These are phyloP conservation scores for Symbiodinium pilosum DNA, from an alignment of 73 alveolate genomes.

Conservation along the genomic window DNA sequence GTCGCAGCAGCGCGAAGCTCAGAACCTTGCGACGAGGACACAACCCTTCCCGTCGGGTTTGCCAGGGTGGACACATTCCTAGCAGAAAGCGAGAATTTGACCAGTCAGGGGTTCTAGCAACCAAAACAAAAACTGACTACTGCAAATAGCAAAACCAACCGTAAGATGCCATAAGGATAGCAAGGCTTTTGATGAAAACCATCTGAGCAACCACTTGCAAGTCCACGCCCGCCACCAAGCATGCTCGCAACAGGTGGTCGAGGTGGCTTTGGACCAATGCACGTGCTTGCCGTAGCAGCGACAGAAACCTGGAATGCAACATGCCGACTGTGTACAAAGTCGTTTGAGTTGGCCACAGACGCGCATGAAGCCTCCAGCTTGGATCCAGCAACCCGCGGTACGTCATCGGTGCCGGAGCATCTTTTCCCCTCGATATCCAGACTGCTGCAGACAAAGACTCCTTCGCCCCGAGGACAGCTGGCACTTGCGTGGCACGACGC, in stretches of 20 bases:
- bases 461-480: not conserved
- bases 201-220: not conserved
- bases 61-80: not conserved
- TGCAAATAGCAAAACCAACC: no score
- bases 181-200: no score
- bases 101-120: not conserved
- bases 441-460: constrained; percentile 37
- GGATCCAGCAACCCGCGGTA: constrained; percentile 26
- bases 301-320: constrained; percentile 6
- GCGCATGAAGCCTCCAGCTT: no score
- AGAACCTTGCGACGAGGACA: not conserved
- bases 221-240: constrained; percentile 47
- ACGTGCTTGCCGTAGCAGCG: not conserved
- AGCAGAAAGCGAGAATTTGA: not conserved
- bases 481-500: no score
- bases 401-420: constrained; percentile 26
- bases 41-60: not conserved
- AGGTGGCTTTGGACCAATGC: constrained; percentile 45
- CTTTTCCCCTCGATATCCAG: not conserved
- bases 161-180: no score
- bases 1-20: constrained; percentile 42
- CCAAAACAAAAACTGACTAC: no score
- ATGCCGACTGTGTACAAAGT: not conserved
- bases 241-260: constrained; percentile 26
- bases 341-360: not conserved